Evolutionary conservation across 345 rosid genomes (phyloP).

Genomic region (Pelargonium nanum): DNA sequence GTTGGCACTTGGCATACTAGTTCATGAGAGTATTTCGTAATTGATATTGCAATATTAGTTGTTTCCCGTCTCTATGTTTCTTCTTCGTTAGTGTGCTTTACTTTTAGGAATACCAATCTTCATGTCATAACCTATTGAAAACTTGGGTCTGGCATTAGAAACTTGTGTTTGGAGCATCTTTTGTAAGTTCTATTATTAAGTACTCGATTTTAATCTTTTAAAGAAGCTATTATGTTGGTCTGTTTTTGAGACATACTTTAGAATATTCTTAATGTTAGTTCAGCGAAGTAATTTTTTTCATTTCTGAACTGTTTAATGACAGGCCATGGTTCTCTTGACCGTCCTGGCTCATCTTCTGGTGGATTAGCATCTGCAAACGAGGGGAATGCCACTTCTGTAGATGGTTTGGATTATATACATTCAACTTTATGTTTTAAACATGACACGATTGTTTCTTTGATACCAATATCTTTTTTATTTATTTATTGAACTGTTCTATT

Average conservation of each 20-base stretch:
- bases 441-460: not conserved
- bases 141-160: not conserved
- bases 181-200: not conserved
- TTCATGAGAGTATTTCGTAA: not conserved
- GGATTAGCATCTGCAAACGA: slow-evolving; percentile 31
- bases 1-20: not conserved
- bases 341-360: slow-evolving; percentile 52
- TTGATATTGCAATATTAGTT: not conserved
- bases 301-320: slow-evolving; percentile 8
- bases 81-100: not conserved
- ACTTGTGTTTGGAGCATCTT: not conserved
- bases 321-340: slow-evolving; percentile 35
- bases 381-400: not conserved
- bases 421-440: not conserved
- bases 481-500: not conserved
- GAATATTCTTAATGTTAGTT: not conserved
- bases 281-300: too few species aligned
- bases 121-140: not conserved
- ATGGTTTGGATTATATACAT: not conserved
- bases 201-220: too few species aligned
- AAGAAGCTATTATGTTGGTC: not conserved
- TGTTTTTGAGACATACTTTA: not conserved
- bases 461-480: not conserved
- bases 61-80: not conserved
- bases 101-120: not conserved